phyloP scores from a whole-genome alignment of 169 alveolate species.

The Plasmodium blacklocki region DNA sequence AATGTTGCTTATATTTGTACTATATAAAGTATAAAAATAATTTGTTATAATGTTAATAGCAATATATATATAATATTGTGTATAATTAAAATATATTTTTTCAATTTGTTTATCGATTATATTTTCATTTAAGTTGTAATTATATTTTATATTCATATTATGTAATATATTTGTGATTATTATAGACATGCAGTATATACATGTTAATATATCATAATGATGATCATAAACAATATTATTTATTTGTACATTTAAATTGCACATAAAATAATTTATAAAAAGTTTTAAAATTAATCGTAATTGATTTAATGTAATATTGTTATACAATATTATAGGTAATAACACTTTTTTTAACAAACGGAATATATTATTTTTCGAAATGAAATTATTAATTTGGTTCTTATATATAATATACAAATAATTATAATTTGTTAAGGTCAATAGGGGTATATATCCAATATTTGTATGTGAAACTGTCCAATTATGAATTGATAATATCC shows the following conservation, averaged over 20 bases:
- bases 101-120: not conserved
- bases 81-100: not conserved
- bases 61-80: slow-evolving; percentile 8
- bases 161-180: slow-evolving; percentile 41
- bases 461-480: slow-evolving; percentile 71
- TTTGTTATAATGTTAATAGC: slow-evolving; percentile 19
- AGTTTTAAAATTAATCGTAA: slow-evolving; percentile 61
- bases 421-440: slow-evolving; percentile 51
- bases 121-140: not conserved
- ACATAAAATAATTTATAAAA: slow-evolving; percentile 30
- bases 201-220: slow-evolving; percentile 64
- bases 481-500: slow-evolving; percentile 62
- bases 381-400: not conserved
- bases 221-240: not conserved
- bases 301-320: slow-evolving; percentile 45
- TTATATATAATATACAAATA: slow-evolving; percentile 51
- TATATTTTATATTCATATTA: slow-evolving; percentile 5
- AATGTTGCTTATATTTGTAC: slow-evolving; percentile 19
- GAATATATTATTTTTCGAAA: not conserved
- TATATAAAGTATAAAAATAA: slow-evolving; percentile 47
- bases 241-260: not conserved
- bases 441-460: slow-evolving; percentile 33
- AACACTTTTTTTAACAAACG: slow-evolving; percentile 51
- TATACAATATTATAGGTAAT: slow-evolving; percentile 61
- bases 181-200: slow-evolving; percentile 51